These are phyloP conservation scores for Gaultheria prostrata DNA, from an alignment of 148 eudicot species.

Conservation along the genomic window DNA sequence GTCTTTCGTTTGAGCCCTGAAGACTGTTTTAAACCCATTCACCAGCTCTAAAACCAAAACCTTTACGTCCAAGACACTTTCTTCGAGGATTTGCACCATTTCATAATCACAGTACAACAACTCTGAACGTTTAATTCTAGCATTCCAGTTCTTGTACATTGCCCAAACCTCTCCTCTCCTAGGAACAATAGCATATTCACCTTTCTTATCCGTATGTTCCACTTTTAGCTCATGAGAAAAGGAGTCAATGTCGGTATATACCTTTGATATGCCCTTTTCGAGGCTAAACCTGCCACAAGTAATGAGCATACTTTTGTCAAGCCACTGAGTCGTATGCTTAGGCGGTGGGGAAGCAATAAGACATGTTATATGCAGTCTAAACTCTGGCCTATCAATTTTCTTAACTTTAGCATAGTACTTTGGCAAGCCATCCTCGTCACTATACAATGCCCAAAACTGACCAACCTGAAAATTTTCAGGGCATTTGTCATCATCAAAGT, in stretches of 20 bases:
- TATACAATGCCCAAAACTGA: conserved; percentile 63
- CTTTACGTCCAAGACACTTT: conserved; percentile 6
- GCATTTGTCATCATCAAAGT: conserved; percentile 43
- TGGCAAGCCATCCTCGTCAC: conserved; percentile 62
- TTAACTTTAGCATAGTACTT: conserved; percentile 46
- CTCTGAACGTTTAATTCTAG: conserved; percentile 28
- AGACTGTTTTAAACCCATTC: conserved; percentile 40
- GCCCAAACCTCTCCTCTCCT: conserved; percentile 57
- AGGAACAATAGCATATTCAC: conserved; percentile 39
- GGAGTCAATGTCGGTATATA: conserved; percentile 22
- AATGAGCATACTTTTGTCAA: conserved; percentile 35
- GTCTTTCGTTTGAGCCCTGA: conserved; percentile 33
- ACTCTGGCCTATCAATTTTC: conserved; percentile 30
- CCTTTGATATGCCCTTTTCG: conserved; percentile 5
- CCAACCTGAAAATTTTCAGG: conserved; percentile 46
- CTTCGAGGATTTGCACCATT: conserved; percentile 45
- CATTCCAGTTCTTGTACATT: conserved; percentile 57
- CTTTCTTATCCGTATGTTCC: conserved; percentile 25
- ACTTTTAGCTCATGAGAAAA: conserved; percentile 48
- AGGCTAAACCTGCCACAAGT: conserved; percentile 41
- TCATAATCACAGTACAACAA: conserved; percentile 49
- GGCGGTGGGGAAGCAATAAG: conserved; percentile 23
- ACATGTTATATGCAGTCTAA: conserved; percentile 38
- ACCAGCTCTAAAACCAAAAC: conserved; percentile 40
- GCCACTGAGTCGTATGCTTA: conserved; percentile 23